Conservation (phyloP, 2,329 filamentous ascomycete genomes). For the Alternaria metachromatica region DNA sequence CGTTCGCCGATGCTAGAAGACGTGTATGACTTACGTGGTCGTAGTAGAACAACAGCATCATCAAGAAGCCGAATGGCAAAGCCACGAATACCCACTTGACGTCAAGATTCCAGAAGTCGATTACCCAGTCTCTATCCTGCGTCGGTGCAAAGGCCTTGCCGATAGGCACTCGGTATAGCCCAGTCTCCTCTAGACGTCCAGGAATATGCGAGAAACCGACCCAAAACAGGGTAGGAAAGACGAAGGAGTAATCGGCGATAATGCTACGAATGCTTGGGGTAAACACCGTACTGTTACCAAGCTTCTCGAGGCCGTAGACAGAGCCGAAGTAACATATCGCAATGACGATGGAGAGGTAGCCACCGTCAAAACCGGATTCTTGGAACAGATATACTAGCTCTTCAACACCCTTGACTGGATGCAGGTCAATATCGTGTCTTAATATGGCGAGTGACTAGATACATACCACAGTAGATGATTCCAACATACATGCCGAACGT, state of each 20-base stretch:
- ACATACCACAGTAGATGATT: conserved; percentile 61
- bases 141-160: conserved; percentile 58
- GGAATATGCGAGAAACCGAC: conserved; percentile 62
- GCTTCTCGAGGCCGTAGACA: conserved; percentile 58
- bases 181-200: conserved; percentile 52
- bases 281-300: conserved; percentile 56
- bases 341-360: conserved; percentile 59
- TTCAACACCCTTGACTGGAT: conserved; percentile 62
- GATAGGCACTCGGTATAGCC: conserved; percentile 52
- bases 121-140: conserved; percentile 55
- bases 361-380: conserved; percentile 49
- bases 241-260: conserved; percentile 60
- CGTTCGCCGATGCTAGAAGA: neutral
- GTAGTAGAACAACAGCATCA: conserved; percentile 64
- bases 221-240: conserved; percentile 59
- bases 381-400: conserved; percentile 61
- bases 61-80: conserved; percentile 60
- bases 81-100: conserved; percentile 62
- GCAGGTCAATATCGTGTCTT: neutral
- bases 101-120: conserved; percentile 61
- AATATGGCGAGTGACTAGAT: neutral
- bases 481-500: conserved; percentile 63
- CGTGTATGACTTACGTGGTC: conserved; percentile 54
- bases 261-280: conserved; percentile 54
- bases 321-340: conserved; percentile 61